Base-by-base conservation (phyloP, 441 rosid genomes). In the Populus hybrid region DNA sequence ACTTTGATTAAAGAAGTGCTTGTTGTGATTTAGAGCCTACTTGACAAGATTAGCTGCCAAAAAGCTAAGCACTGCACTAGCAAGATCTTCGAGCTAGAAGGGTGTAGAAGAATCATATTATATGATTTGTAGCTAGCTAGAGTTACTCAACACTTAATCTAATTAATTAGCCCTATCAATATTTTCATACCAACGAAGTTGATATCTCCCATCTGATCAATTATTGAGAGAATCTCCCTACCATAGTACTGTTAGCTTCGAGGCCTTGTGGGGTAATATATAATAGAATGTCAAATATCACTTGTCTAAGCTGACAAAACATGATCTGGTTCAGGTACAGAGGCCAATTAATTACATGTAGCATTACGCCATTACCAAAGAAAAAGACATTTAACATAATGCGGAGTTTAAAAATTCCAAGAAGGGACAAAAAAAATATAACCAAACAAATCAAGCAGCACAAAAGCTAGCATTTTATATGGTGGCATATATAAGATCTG, bases 251-350 rank as follows among this genome's bases (percentile, higher is more conserved):
- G 67, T 68, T 71, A 67, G 72, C 73, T 77, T 70, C 79, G 76
- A 79, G 57, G 79, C 78, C 67, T 78, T 81, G 78, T 80, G 71
- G 81, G 83, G 71, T 32, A 72, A 69, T 67, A 53, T 30, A 75
- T 71, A 65, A 75, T 76, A 61, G 78, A 70, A 81, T 78, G 77
- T 50, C 75, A 70, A 59, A 40, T 24, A 63, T 34, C 67, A 69
- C 79, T 77, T 78, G 61, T n/a, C 32, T 42, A 66, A 78, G 80
- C 46, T 69, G 82, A 75, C 82, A 85, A 84, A 80, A 80, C 36
- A 73, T 65, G 73, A 83, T 83, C 76, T 75, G 72, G 40, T 81
- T 75, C 74, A 67, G 82, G 66, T 73, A 76, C 66, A 80, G 75
- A 30, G 76, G 76, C 80, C 74, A 71, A 73, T 78, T 59, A 73